phyloP scores from a whole-genome alignment of 345 rosid species.

The Triadica sebifera region DNA sequence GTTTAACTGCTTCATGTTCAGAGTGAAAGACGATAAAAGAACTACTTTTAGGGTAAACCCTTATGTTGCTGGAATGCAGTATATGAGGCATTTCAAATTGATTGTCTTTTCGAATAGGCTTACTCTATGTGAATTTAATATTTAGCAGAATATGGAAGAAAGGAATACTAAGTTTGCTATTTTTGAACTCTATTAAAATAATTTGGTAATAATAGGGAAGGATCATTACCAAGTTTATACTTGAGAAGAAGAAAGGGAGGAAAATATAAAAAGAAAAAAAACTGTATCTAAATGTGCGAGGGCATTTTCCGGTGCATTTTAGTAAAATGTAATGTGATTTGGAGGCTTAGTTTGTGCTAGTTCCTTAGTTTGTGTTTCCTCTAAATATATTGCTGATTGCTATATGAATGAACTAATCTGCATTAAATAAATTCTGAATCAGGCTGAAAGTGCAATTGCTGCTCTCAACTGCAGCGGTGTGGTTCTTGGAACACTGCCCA shows the following conservation, averaged over 20 bases:
- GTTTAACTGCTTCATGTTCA: no score
- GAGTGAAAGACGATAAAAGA: no score
- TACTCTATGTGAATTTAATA: no score
- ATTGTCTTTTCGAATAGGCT: background rate
- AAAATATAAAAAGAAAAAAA: background rate
- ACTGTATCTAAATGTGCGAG: background rate
- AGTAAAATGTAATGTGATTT: background rate
- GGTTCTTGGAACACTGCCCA: slow-evolving; percentile 83
- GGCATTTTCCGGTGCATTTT: background rate
- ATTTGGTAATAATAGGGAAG: background rate
- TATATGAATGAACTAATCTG: background rate
- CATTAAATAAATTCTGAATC: slow-evolving; percentile 7
- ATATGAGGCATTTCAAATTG: background rate
- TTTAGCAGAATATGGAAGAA: background rate
- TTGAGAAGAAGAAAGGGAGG: background rate
- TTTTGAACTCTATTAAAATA: background rate
- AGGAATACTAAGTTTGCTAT: background rate
- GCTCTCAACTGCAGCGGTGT: slow-evolving; percentile 96
- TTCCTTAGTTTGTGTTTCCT: background rate
- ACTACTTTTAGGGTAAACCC: background rate
- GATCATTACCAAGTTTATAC: background rate
- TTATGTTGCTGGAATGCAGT: no score
- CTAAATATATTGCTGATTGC: background rate
- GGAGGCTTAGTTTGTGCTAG: background rate
- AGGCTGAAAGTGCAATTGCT: slow-evolving; percentile 97